Conservation (phyloP, 352 stramenopile species). For the Phytophthora capsici region DNA sequence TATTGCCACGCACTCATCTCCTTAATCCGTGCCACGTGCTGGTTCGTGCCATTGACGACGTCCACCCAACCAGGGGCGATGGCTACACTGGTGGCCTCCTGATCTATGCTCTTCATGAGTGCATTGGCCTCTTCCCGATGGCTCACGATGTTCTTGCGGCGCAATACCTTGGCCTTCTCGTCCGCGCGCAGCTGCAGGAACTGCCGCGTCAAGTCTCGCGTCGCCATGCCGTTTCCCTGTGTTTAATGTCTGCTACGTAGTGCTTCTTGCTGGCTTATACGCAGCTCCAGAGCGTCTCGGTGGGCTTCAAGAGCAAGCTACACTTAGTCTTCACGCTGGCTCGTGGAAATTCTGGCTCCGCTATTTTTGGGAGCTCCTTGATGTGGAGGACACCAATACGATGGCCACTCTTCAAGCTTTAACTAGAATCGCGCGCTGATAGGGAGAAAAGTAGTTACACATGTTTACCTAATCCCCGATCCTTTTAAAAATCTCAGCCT, state of each 20-base stretch:
- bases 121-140: constrained; percentile 72
- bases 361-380: neutral
- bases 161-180: constrained; percentile 84
- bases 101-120: constrained; percentile 65
- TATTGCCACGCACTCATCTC: constrained; percentile 69
- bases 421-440: too few species aligned
- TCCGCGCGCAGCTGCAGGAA: constrained; percentile 78
- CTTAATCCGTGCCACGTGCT: constrained; percentile 83
- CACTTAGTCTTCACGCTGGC: constrained; percentile 4
- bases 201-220: constrained; percentile 74
- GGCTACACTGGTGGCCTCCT: constrained; percentile 42
- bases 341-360: neutral
- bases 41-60: constrained; percentile 80
- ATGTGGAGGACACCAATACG: neutral
- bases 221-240: constrained; percentile 57
- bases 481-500: too few species aligned
- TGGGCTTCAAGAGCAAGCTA: neutral
- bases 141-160: constrained; percentile 85
- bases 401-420: too few species aligned
- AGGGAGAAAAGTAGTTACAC: too few species aligned
- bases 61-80: constrained; percentile 80
- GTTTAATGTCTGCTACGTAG: too few species aligned
- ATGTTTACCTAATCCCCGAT: too few species aligned
- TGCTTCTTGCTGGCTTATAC: neutral
- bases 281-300: neutral